These are phyloP conservation scores for Monilinia polystroma DNA, from an alignment of 2,329 filamentous ascomycete species.

Conservation along the genomic window DNA sequence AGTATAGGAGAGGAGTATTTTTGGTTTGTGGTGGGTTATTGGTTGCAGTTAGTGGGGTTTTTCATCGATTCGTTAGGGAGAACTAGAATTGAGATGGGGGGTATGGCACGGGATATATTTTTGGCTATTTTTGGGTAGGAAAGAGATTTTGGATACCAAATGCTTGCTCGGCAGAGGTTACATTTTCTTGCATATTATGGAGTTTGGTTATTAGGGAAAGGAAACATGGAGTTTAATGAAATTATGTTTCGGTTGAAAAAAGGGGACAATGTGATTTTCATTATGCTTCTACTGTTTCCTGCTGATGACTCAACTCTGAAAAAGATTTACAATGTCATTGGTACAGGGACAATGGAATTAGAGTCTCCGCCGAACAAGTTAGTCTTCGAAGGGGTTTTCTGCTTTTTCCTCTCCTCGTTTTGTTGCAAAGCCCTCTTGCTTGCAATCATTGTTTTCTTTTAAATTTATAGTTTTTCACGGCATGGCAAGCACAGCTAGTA, in stretches of 20 bases:
- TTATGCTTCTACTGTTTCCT: neutral
- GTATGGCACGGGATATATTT: neutral
- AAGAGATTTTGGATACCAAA: no score
- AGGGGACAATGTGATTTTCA: neutral
- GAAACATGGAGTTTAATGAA: neutral
- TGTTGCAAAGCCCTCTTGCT: no score
- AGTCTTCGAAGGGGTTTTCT: no score
- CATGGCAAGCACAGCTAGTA: no score
- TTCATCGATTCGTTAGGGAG: slow-evolving; percentile 26
- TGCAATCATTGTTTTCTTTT: no score
- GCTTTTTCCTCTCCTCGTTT: no score
- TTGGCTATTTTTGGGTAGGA: neutral
- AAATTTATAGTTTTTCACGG: no score
- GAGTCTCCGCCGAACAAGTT: no score
- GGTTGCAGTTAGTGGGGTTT: slow-evolving; percentile 33
- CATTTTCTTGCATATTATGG: neutral
- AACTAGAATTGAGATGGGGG: neutral
- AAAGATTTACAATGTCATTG: no score
- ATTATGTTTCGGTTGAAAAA: neutral
- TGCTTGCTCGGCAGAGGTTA: neutral
- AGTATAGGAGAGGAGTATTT: slow-evolving; percentile 39
- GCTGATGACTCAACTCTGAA: no score
- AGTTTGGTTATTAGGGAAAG: neutral
- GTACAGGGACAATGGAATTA: no score
- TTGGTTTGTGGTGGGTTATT: slow-evolving; percentile 38